These are phyloP conservation scores for Pythium monospermum DNA, from an alignment of 352 stramenopile species.

Conservation along the genomic window DNA sequence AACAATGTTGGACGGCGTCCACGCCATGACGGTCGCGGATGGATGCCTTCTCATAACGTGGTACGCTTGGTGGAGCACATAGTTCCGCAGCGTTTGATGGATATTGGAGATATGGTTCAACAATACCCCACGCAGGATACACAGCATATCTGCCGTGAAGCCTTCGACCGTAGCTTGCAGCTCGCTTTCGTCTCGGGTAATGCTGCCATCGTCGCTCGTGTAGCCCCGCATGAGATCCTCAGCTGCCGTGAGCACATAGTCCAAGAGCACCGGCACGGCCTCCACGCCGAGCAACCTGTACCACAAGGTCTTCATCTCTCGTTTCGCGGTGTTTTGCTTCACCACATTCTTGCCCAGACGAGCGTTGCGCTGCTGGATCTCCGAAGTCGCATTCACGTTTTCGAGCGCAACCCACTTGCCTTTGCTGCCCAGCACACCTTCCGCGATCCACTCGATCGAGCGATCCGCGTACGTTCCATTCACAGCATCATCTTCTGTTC, in stretches of 20 bases:
- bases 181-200: neutral
- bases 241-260: constrained; percentile 42
- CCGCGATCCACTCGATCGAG: constrained; percentile 64
- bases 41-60: constrained; percentile 55
- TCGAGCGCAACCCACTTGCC: constrained; percentile 70
- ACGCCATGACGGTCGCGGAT: constrained; percentile 31
- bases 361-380: constrained; percentile 74
- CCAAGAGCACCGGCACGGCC: constrained; percentile 44
- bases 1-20: constrained; percentile 61
- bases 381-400: constrained; percentile 46
- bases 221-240: neutral
- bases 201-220: constrained; percentile 11
- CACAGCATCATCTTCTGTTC: constrained; percentile 8
- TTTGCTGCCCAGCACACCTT: constrained; percentile 39
- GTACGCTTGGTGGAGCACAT: constrained; percentile 59
- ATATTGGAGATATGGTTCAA: constrained; percentile 27
- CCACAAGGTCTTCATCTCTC: constrained; percentile 46
- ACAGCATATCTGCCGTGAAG: constrained; percentile 55
- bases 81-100: constrained; percentile 31
- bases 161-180: constrained; percentile 16
- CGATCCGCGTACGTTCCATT: constrained; percentile 57
- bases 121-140: constrained; percentile 64
- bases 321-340: constrained; percentile 27
- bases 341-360: constrained; percentile 49
- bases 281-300: constrained; percentile 49